Base-by-base conservation (phyloP, 148 eudicot species). In the Diospyros lotus region DNA sequence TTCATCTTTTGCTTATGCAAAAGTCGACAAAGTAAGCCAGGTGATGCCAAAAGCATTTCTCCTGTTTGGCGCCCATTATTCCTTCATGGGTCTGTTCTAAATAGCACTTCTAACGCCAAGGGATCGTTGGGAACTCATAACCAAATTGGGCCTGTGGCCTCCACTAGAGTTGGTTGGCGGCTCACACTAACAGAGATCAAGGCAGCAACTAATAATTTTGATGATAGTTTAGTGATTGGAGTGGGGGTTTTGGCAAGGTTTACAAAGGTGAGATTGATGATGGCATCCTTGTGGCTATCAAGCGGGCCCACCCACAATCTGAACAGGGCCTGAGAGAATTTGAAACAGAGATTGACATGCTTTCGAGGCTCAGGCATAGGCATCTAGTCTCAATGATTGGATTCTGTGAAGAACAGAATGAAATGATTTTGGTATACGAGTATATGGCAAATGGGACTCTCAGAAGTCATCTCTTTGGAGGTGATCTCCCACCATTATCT, bases 321-420 rank as follows among this genome's bases (percentile, higher is more conserved):
- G 5, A 75, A 61, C 77, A 75, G 28, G 77, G 77, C 55, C 71
- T 75, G 58, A 17, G 52, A 43, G 77, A 75, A 12, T 75, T 75
- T 28, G 77, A 75, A 75, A 75, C 77, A 5, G 77, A 75, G 72
- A 75, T 75, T 66, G 77, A 75, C 54, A 66, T 75, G 71, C 77
- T 75, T 17, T 75, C 77, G 43, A 75, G 60, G 64, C 71, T 66
- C 15, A 75, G 77, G 39, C 77, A 75, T 75, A 66, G 71, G 72
- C 77, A 75, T 66, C 64, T 75, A 15, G 77, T 75, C 18, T 54
- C 77, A 10, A 43, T 75, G 77, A 75, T 75, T 55, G 77, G 77
- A 11, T 75, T 75, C 43, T 75, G 77, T 44, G 77, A 75, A 5
- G 77, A 75, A 45, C 50, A 66, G 62, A 75, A 44, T 56, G 77